Evolutionary conservation across 2,329 filamentous ascomycete species (phyloP), one percentile per base, ranked within the genome.

Genomic region (Dactylellina drechsleri): DNA sequence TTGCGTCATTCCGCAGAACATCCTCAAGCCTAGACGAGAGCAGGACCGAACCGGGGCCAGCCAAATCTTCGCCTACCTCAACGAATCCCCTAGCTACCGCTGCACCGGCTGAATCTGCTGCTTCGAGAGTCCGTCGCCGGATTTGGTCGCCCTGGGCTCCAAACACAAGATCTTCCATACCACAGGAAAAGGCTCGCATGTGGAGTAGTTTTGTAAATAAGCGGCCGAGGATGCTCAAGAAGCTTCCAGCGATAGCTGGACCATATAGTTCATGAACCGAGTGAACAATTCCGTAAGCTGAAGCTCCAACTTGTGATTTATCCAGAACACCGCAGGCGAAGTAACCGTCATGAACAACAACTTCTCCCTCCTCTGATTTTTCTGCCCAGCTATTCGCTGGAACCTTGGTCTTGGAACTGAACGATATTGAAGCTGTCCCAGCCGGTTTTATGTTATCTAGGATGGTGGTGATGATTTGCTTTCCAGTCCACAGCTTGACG

Each of bases 141-240:
- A 86, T 85, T 66, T 84, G 84, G 80, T 99, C 93, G 62, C 95
- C 94, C 76, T 91, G 85, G 0, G 87, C 85, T 0, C 94, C 98
- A 60, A 99, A 87, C 70, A 91, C 88, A 71, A 99, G 85, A 85
- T 99, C 96, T 80, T 99, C 94, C 83, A 99, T 97, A 81, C 96
- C 96, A 82, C 95, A 99, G 77, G 92, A 95, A 82, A 98, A 98
- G 1, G 94, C 95, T 60, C 93, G 88, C 89, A 97, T 96, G 80
- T 95, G 92, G 75, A 98, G 86, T 77, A 93, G 90, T 79, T 93
- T 91, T 0, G 95, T 99, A 77, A 99, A 84, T 26, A 99, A 85
- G 67, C 95, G 89, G 64, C 95, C 95, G 66, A 99, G 86, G 78
- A 94, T 91, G 84, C 93, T 96, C 64, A 99, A 87, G 8, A 97